These are phyloP conservation scores for Cyclotella baltica DNA, from an alignment of 108 stramenopile species.

Conservation along the genomic window DNA sequence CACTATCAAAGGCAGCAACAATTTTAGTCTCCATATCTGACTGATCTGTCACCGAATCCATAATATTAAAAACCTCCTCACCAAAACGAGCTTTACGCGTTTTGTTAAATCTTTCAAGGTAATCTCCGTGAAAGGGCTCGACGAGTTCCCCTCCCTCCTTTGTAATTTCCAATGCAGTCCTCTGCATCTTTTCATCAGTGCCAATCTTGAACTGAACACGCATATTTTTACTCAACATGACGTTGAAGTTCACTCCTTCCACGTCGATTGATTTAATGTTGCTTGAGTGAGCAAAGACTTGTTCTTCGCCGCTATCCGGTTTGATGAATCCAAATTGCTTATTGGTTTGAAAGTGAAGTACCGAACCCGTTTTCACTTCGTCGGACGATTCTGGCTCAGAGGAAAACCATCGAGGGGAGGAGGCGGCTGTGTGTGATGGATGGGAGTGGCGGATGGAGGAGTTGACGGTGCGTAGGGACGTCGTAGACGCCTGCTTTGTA, in stretches of 20 bases:
- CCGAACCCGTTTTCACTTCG: background rate
- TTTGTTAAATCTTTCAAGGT: constrained; percentile 19
- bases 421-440: background rate
- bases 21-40: constrained; percentile 32
- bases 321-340: background rate
- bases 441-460: background rate
- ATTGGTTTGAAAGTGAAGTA: background rate
- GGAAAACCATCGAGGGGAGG: background rate
- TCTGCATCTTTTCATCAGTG: constrained; percentile 14
- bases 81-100: constrained; percentile 29
- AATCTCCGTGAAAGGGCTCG: background rate
- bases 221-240: constrained; percentile 2
- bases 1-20: constrained; percentile 27
- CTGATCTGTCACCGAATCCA: constrained; percentile 29
- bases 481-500: background rate
- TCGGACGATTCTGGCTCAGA: background rate
- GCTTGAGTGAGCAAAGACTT: constrained; percentile 1
- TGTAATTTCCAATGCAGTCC: constrained; percentile 27
- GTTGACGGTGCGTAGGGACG: background rate
- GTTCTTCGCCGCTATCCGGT: background rate
- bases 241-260: constrained; percentile 5
- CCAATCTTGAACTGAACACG: constrained; percentile 36
- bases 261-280: background rate
- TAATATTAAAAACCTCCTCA: constrained; percentile 27
- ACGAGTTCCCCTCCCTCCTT: constrained; percentile 22